Evolutionary conservation across 768 basidiomycete species (phyloP), one percentile per base, ranked within the genome.

Genomic region (Mycena rosella): DNA sequence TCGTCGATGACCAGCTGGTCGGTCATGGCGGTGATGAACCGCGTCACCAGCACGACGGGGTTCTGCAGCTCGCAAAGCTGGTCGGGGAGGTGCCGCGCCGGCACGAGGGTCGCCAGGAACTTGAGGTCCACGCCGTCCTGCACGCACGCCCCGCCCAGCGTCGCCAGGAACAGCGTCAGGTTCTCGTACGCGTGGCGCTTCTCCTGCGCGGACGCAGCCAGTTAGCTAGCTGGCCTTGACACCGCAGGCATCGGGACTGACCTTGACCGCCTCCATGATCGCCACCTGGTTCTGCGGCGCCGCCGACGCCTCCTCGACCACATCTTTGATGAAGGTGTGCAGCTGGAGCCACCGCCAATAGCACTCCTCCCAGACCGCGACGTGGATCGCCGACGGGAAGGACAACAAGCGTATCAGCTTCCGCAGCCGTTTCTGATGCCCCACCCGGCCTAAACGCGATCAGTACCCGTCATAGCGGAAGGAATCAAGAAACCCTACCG

Each of bases 151-250:
- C 91, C 91, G 40, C 90, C 89, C n/a, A 90, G 84, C 0, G 92
- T 87, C 5, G 93, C 88, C 42, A 96, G 81, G 78, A 92, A 94
- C 26, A 95, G 79, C 0, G 92, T 90, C 15, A 95, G 80, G 74
- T 96, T 95, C 73, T 93, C 91, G 95, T 96, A 98, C 71, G 95
- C 92, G 40, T 84, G 86, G 45, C 89, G 86, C 70, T 88, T 85
- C 22, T 94, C 93, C 93, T 95, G 68, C 6, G 38, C 38, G 14
- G 5, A 40, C 9, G 17, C 11, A 29, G 36, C 42, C 30, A 40
- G 29, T 67, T 64, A 65, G 67, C 26, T 57, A n/a, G n/a, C n/a
- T n/a, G n/a, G n/a, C 34, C 34, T 8, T 8, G 15, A 7, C 34
- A 36, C 34, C 34, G 22, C 40, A 52, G 22, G 51, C 44, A 36